phyloP scores from a whole-genome alignment of 371 early-diverging fungal genomes.

The Syncephalastrum racemosum region DNA sequence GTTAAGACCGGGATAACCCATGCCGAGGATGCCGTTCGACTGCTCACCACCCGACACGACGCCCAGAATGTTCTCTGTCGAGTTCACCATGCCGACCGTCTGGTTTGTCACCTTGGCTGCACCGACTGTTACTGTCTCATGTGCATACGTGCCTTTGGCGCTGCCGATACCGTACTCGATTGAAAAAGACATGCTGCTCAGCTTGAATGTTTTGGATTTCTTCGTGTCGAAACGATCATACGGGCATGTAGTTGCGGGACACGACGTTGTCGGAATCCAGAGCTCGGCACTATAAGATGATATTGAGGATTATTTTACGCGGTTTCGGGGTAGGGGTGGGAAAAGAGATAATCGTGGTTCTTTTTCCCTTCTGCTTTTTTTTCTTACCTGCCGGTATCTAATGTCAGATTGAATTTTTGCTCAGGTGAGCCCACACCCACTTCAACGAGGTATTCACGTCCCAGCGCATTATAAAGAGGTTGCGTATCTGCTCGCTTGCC shows the following conservation, averaged over 20 bases:
- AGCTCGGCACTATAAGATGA: conserved; percentile 32
- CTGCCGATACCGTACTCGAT: conserved; percentile 47
- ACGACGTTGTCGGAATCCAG: conserved; percentile 41
- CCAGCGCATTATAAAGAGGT: conserved; percentile 15
- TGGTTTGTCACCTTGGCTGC: conserved; percentile 23
- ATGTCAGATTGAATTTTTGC: conserved; percentile 23
- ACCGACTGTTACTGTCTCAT: conserved; percentile 24
- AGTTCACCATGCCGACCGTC: conserved; percentile 22
- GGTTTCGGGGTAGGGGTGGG: too few relatives aligned
- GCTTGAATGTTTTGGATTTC: conserved; percentile 33
- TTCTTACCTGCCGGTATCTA: conserved; percentile 27
- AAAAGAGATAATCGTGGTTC: not conserved
- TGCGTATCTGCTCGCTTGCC: conserved; percentile 11
- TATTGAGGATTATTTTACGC: not conserved
- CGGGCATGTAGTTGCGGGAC: conserved; percentile 30
- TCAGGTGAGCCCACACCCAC: conserved; percentile 23
- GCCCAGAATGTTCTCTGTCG: conserved; percentile 21
- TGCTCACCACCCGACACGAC: conserved; percentile 14
- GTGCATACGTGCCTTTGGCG: conserved; percentile 39
- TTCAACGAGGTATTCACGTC: conserved; percentile 22
- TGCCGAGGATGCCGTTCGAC: conserved; percentile 31
- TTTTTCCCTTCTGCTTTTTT: not conserved
- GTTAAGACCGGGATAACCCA: conserved; percentile 26
- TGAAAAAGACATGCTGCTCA: conserved; percentile 19
- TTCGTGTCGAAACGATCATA: conserved; percentile 32